Percentiles rank a stretch among this genome's conserved stretches.
Evolutionary conservation across 768 basidiomycete species (phyloP).

Genomic region (Pholiota conissans): DNA sequence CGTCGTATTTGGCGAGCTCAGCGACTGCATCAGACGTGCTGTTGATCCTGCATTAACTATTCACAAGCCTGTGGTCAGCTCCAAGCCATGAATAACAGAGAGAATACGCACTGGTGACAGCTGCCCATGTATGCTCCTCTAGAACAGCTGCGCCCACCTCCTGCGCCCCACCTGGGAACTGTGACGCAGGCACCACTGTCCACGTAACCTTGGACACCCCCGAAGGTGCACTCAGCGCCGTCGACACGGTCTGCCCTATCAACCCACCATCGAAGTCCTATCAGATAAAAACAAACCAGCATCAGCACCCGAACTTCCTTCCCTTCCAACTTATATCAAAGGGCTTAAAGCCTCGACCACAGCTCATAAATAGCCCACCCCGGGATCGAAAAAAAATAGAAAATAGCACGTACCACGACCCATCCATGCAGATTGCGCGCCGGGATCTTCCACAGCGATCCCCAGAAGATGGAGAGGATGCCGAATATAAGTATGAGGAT

Average conservation of each 20-base stretch:
- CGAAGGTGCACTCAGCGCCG: conserved; percentile 31
- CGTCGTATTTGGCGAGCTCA: conserved; percentile 37
- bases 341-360: no score
- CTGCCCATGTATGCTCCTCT: conserved; percentile 55
- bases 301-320: conserved; percentile 1
- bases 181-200: conserved; percentile 37
- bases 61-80: neutral
- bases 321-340: no score
- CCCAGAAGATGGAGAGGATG: conserved; percentile 61
- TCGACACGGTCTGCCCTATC: conserved; percentile 47
- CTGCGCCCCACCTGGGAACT: conserved; percentile 44
- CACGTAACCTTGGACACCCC: conserved; percentile 42
- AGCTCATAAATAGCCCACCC: no score
- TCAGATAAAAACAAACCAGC: neutral
- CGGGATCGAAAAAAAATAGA: neutral
- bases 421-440: conserved; percentile 49
- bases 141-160: conserved; percentile 46
- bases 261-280: conserved; percentile 63
- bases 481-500: conserved; percentile 45
- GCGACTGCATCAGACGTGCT: conserved; percentile 32
- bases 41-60: conserved; percentile 45
- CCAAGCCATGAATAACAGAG: neutral
- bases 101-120: conserved; percentile 46
- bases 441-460: conserved; percentile 45
- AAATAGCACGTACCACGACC: conserved; percentile 47